Conservation (phyloP, 1,284 basidiomycete species). For the Sphaerobolus stellatus region DNA sequence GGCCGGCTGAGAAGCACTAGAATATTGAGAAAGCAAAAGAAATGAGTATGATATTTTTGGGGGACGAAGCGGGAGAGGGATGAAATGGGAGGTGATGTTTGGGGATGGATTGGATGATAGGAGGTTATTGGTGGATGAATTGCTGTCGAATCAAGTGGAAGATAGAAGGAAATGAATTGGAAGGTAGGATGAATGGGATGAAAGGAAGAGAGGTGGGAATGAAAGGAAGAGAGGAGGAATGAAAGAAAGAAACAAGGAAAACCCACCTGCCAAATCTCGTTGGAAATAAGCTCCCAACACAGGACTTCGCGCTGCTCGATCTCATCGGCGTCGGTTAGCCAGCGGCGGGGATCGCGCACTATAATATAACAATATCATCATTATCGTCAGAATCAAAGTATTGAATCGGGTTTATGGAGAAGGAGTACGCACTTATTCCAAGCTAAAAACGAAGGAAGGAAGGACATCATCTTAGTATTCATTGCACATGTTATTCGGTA, state of each 20-base stretch:
- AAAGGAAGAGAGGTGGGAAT: no score
- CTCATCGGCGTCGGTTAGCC: constrained; percentile 9
- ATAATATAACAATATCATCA: not conserved
- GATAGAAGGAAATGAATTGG: no score
- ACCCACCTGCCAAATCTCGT: constrained; percentile 8
- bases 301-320: constrained; percentile 6
- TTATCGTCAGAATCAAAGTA: not conserved
- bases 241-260: no score
- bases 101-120: no score
- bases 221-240: no score
- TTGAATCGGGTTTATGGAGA: not conserved
- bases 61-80: not conserved
- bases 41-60: not conserved
- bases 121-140: no score
- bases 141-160: no score
- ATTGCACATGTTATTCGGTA: no score
- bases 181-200: no score
- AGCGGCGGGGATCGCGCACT: constrained; percentile 7
- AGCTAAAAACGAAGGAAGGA: not conserved
- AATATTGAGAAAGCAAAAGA: not conserved
- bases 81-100: no score
- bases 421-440: constrained; percentile 5
- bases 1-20: constrained; percentile 2
- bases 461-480: no score
- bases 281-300: constrained; percentile 6